These are phyloP conservation scores for Dendrobium catenatum DNA, from an alignment of 106 monocot genomes.

Conservation along the genomic window DNA sequence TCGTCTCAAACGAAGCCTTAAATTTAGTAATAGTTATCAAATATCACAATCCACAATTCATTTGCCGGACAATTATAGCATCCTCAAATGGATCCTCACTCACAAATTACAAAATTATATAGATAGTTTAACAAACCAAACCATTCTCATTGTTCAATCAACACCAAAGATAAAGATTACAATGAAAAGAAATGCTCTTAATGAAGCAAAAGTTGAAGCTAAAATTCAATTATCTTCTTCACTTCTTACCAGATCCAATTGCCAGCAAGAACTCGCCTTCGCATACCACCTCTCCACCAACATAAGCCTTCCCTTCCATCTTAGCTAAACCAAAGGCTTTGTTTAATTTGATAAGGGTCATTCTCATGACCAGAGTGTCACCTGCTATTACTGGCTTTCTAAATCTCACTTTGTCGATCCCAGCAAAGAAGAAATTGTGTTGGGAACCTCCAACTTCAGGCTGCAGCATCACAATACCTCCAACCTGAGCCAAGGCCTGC, in stretches of 20 bases:
- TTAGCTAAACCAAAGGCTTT: constrained; percentile 89
- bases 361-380: constrained; percentile 91
- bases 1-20: no score
- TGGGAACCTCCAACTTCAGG: constrained; percentile 85
- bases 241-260: constrained; percentile 31
- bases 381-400: constrained; percentile 91
- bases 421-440: constrained; percentile 89
- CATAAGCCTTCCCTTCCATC: constrained; percentile 96
- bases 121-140: no score
- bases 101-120: no score
- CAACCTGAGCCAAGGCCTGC: constrained; percentile 93
- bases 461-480: constrained; percentile 88
- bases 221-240: no score
- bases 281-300: constrained; percentile 83
- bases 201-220: no score
- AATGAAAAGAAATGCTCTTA: no score
- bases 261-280: constrained; percentile 93
- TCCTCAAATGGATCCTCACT: no score
- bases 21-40: no score
- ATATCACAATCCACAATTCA: no score
- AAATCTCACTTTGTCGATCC: constrained; percentile 94
- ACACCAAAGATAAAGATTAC: no score
- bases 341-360: constrained; percentile 76
- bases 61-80: no score
- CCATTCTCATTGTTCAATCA: no score